Evolutionary conservation across 2,329 filamentous ascomycete species (phyloP), one percentile per base, ranked within the genome.

Genomic region (Botrytis squamosa): DNA sequence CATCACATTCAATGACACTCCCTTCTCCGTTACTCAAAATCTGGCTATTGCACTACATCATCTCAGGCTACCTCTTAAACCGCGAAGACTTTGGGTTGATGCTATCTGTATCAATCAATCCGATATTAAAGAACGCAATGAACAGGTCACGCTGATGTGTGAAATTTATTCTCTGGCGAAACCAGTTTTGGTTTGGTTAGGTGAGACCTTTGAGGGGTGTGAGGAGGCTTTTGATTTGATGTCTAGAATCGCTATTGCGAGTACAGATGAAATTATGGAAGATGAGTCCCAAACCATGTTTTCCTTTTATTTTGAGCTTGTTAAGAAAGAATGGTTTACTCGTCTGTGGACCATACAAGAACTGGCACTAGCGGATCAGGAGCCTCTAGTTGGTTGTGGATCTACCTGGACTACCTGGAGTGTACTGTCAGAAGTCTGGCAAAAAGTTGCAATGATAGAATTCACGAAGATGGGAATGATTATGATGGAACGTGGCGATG

Each of bases 121-220:
- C 22, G 60, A 73, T 49, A n/a, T 75, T 1, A 49, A 64, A 8
- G 78, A 77, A 52, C 71, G 75, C 1, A 74, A 62, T 14, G 46
- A 70, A 12, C 78, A 80, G 55, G 75, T 78, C 3, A 59, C 67
- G 1, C 63, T 75, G 3, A 79, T 78, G 77, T 70, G 73, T 25
- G 60, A 75, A 0, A 75, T 79, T 8, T 79, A 76, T 65, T 63
- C 75, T 42, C 10, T 55, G 14, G 76, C 77, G 4, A 62, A 63
- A 20, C 38, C 44, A 14, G 72, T 67, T 16, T 38, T 73, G 6
- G 33, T 73, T 33, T 75, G 71, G 74, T 44, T 74, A 12, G 71
- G 74, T 29, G 42, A 62, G 65, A 33, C 63, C 20, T 42, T 46
- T 14, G 49, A 60, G 10, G 52, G 38, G 20, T 46, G 55, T 10